These are phyloP conservation scores for Clonostachys rosea DNA, from an alignment of 2,329 filamentous ascomycete species.

Conservation along the genomic window DNA sequence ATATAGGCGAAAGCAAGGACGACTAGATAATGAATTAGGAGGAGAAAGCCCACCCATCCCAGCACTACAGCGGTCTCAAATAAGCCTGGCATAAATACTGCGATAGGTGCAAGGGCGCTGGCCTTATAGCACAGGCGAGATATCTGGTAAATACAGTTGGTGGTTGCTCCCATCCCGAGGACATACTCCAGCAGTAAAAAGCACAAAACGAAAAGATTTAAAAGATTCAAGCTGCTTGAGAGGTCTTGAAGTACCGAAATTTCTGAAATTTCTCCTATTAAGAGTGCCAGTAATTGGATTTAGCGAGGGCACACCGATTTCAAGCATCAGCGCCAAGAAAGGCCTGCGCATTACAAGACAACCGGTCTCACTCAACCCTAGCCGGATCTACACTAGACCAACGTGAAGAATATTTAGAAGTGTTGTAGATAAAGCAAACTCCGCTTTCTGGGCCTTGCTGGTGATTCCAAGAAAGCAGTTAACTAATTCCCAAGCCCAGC, in stretches of 20 bases:
- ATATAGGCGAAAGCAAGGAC: not conserved
- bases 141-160: not conserved
- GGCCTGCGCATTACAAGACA: not conserved
- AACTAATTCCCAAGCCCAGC: not conserved
- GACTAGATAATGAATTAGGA: not conserved
- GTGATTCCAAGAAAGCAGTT: not conserved
- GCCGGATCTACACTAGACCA: not conserved
- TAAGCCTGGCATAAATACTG: not conserved
- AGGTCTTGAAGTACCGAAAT: not conserved
- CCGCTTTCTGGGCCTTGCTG: not conserved
- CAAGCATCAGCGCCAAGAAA: not conserved
- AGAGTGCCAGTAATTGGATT: not conserved
- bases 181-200: not conserved
- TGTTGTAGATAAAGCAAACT: not conserved
- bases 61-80: not conserved
- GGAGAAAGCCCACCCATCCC: not conserved
- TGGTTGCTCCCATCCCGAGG: not conserved
- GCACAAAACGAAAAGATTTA: not conserved
- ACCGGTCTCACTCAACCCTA: not conserved
- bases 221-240: not conserved
- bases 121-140: not conserved
- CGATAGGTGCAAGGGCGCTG: not conserved
- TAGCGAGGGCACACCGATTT: not conserved
- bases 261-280: no score
- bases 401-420: not conserved